Percentiles rank a stretch among this genome's conserved stretches.
These are phyloP conservation scores for Orbilia ellipsospora DNA, from an alignment of 2,329 filamentous ascomycete genomes.

Conservation along the genomic window DNA sequence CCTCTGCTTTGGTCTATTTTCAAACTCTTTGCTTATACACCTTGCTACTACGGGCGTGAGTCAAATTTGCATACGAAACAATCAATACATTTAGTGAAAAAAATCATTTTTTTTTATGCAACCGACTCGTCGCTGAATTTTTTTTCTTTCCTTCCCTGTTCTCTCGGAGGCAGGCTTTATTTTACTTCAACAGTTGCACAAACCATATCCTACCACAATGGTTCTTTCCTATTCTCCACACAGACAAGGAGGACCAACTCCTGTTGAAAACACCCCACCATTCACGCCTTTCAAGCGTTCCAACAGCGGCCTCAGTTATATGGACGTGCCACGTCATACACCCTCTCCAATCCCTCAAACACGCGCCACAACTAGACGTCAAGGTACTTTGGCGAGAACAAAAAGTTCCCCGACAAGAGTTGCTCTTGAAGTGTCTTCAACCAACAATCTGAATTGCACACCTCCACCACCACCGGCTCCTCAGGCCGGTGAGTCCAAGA, in stretches of 20 bases:
- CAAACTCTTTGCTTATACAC: constrained; percentile 16
- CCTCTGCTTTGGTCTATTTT: constrained; percentile 6
- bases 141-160: background rate
- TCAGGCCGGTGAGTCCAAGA: constrained; percentile 61
- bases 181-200: constrained; percentile 7
- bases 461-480: constrained; percentile 56
- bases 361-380: constrained; percentile 55
- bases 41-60: constrained; percentile 31
- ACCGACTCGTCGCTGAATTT: constrained; percentile 1
- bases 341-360: constrained; percentile 57
- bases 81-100: constrained; percentile 1
- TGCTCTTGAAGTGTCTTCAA: constrained; percentile 57
- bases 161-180: constrained; percentile 22
- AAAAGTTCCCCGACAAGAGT: constrained; percentile 57
- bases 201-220: constrained; percentile 42
- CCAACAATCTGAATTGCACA: constrained; percentile 58
- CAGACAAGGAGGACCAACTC: constrained; percentile 58
- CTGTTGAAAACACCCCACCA: constrained; percentile 57
- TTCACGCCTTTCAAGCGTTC: constrained; percentile 57
- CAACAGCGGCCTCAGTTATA: constrained; percentile 56
- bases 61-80: constrained; percentile 20
- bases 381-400: constrained; percentile 55
- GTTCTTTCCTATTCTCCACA: constrained; percentile 58
- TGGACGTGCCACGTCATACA: constrained; percentile 55
- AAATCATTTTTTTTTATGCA: background rate